phyloP scores from a whole-genome alignment of 306 rosid species.

The Vigna reflexopilosa region DNA sequence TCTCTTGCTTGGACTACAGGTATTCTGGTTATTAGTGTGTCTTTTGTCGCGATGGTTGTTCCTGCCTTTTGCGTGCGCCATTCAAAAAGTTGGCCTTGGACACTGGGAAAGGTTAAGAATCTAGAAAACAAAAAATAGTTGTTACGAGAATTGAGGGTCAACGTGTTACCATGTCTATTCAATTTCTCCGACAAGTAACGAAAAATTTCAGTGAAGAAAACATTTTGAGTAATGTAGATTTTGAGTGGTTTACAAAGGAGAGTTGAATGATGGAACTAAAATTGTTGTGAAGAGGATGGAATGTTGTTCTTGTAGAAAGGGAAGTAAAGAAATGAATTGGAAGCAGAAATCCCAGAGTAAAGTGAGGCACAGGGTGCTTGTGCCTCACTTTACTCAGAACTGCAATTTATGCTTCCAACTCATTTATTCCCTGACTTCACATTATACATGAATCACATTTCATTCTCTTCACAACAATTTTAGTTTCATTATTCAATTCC shows the following conservation, averaged over 20 bases:
- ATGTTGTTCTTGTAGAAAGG: conserved; percentile 50
- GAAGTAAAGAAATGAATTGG: conserved; percentile 78
- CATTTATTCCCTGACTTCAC: conserved; percentile 78
- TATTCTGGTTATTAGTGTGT: not conserved
- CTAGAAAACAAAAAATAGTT: too few relatives aligned
- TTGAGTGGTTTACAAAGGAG: conserved; percentile 86
- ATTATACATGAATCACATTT: conserved; percentile 55
- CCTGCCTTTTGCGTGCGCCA: too few relatives aligned
- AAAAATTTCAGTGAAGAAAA: too few relatives aligned
- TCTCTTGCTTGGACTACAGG: not conserved
- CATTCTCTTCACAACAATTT: conserved; percentile 87
- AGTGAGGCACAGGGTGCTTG: conserved; percentile 81
- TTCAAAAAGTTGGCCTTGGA: too few relatives aligned
- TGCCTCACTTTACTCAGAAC: conserved; percentile 88
- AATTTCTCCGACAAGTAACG: too few relatives aligned
- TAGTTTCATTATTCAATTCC: conserved; percentile 80
- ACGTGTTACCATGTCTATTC: too few relatives aligned
- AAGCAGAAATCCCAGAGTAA: conserved; percentile 87
- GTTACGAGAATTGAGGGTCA: too few relatives aligned
- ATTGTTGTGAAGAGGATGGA: conserved; percentile 90
- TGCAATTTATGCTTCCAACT: conserved; percentile 88
- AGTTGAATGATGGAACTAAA: conserved; percentile 79
- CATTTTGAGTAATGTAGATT: conserved; percentile 32
- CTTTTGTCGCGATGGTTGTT: too few relatives aligned
- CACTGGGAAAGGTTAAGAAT: too few relatives aligned